Conservation (phyloP, 2,329 filamentous ascomycete species). For the Akanthomyces uredinophilus region DNA sequence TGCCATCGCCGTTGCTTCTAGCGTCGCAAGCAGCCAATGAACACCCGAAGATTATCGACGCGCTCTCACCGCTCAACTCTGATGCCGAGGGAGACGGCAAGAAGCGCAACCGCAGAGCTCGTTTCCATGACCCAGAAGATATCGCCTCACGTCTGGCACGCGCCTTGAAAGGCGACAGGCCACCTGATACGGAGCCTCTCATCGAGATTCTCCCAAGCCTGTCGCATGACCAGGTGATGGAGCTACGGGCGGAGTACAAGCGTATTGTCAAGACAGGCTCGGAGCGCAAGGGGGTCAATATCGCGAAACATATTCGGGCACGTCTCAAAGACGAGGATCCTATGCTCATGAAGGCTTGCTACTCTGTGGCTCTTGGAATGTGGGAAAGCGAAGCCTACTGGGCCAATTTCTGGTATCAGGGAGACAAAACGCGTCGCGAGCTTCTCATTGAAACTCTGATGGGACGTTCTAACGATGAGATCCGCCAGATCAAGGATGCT, state of each 20-base stretch:
- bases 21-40: constrained; percentile 44
- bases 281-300: constrained; percentile 71
- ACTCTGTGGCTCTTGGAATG: constrained; percentile 79
- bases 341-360: constrained; percentile 84
- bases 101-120: constrained; percentile 51
- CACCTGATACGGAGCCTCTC: constrained; percentile 64
- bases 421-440: constrained; percentile 76
- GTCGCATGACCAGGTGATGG: constrained; percentile 81
- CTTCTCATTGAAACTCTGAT: constrained; percentile 90
- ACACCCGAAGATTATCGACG: constrained; percentile 43
- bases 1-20: constrained; percentile 74
- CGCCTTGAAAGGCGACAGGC: constrained; percentile 63
- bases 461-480: constrained; percentile 84
- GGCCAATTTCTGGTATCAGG: constrained; percentile 97
- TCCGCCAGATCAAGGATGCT: constrained; percentile 76
- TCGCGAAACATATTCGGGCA: constrained; percentile 78
- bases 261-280: constrained; percentile 73
- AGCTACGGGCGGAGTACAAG: constrained; percentile 87
- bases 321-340: constrained; percentile 68
- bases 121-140: constrained; percentile 80
- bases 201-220: constrained; percentile 80
- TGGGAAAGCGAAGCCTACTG: constrained; percentile 97
- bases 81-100: constrained; percentile 39
- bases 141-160: constrained; percentile 73
- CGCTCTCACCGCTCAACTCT: constrained; percentile 48